A percentile compares a stretch with the other conserved stretches of the same genome.
phyloP scores from a whole-genome alignment of 208 protist genomes.

The Trypanosoma conorhini region DNA sequence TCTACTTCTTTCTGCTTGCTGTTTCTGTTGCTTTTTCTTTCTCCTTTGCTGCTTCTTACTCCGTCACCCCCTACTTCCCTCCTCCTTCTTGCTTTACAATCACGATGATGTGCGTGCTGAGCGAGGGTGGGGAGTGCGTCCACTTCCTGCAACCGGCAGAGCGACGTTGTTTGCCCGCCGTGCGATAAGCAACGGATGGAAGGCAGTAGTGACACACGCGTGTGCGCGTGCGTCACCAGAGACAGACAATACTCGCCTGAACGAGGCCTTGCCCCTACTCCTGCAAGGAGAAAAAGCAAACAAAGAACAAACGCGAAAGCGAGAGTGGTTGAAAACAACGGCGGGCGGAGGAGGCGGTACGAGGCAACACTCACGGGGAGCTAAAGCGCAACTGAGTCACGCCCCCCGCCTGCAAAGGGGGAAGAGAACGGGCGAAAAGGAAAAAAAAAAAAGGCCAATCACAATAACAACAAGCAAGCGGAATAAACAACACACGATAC shows the following conservation, averaged over 20 bases:
- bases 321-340: neutral
- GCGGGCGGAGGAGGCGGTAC: neutral
- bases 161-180: neutral
- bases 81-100: too few relatives aligned
- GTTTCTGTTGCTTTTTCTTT: neutral
- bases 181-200: neutral
- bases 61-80: neutral
- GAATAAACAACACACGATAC: neutral
- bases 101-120: neutral
- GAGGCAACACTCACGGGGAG: too few relatives aligned
- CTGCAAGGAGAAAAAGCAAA: neutral
- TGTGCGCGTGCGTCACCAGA: neutral
- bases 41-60: neutral
- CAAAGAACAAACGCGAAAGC: neutral
- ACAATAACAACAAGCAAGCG: neutral
- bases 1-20: neutral
- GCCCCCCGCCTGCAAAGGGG: neutral
- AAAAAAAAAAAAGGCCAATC: neutral
- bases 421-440: neutral
- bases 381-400: too few relatives aligned
- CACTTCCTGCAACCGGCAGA: neutral
- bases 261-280: neutral
- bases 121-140: neutral
- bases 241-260: neutral
- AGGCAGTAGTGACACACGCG: constrained; percentile 5